These are phyloP conservation scores for Lachancea dasiensis DNA, from an alignment of 805 yeast species.

Conservation along the genomic window DNA sequence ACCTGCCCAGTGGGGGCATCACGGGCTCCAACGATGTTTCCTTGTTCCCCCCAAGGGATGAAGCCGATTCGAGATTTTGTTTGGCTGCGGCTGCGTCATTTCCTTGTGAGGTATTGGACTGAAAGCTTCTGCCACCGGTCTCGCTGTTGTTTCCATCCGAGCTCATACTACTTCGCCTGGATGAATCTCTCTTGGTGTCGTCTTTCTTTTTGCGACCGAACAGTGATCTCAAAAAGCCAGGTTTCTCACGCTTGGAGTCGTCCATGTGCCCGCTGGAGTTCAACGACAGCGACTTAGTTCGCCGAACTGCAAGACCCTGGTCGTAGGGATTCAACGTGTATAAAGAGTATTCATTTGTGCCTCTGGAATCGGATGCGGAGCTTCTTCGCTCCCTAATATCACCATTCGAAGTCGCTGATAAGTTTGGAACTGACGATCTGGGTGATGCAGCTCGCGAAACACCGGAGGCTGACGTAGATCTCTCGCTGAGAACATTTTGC, in stretches of 20 bases:
- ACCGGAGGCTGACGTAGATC: background rate
- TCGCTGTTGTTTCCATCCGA: slow-evolving; percentile 9
- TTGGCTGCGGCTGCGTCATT: no score
- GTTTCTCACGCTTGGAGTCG: slow-evolving; percentile 23
- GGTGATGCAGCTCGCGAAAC: background rate
- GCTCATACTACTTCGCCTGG: slow-evolving; percentile 3
- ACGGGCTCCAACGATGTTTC: background rate
- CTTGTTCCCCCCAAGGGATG: no score
- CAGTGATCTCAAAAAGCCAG: slow-evolving; percentile 34
- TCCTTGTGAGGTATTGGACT: no score
- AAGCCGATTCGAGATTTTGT: no score
- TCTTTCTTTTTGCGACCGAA: slow-evolving; percentile 27
- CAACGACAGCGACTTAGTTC: slow-evolving; percentile 32
- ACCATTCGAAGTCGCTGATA: no score
- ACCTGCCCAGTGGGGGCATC: slow-evolving; percentile 10
- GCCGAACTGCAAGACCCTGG: slow-evolving; percentile 16
- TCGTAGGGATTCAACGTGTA: slow-evolving; percentile 3
- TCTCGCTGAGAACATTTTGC: background rate
- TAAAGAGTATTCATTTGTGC: background rate
- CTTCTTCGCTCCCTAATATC: slow-evolving; percentile 6
- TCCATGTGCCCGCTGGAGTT: slow-evolving; percentile 9
- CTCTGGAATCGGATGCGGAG: slow-evolving; percentile 2
- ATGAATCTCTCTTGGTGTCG: slow-evolving; percentile 1
- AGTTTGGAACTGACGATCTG: no score
- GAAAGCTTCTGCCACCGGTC: background rate